These are phyloP conservation scores for Beauveria scarabaeidicola DNA, from an alignment of 2,329 filamentous ascomycete species.

Conservation along the genomic window DNA sequence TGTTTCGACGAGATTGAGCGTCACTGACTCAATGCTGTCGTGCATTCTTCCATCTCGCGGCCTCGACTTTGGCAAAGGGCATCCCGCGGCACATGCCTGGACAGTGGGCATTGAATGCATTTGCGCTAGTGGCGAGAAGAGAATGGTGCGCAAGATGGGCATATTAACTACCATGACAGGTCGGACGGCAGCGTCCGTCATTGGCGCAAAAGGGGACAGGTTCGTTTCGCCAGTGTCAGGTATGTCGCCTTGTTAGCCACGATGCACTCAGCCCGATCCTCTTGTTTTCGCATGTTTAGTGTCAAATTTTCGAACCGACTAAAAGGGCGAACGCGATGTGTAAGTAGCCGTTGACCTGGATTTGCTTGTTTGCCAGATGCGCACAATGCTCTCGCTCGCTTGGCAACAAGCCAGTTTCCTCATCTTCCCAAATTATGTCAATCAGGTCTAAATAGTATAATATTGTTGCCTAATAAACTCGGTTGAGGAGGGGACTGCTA, in stretches of 20 bases:
- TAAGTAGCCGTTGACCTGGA: neutral
- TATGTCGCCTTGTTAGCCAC: neutral
- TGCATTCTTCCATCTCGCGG: neutral
- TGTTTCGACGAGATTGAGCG: neutral
- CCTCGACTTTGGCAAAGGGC: neutral
- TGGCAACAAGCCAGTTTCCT: neutral
- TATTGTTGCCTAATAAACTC: neutral
- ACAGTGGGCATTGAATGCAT: neutral
- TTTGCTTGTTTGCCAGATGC: neutral
- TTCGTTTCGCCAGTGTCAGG: neutral
- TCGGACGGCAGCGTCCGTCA: neutral
- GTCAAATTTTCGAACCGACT: neutral
- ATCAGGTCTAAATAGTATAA: neutral
- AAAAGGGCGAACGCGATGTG: neutral
- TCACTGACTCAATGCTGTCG: neutral
- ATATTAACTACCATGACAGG: neutral
- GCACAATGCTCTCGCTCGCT: neutral
- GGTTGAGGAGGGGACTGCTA: no score
- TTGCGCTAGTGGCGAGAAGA: neutral
- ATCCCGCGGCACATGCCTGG: neutral
- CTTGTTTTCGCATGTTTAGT: neutral
- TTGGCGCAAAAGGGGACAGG: neutral
- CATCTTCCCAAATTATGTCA: neutral
- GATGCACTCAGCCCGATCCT: neutral
- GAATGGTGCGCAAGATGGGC: neutral